phyloP scores from a whole-genome alignment of 805 yeast species.

The Yarrowia sp. region DNA sequence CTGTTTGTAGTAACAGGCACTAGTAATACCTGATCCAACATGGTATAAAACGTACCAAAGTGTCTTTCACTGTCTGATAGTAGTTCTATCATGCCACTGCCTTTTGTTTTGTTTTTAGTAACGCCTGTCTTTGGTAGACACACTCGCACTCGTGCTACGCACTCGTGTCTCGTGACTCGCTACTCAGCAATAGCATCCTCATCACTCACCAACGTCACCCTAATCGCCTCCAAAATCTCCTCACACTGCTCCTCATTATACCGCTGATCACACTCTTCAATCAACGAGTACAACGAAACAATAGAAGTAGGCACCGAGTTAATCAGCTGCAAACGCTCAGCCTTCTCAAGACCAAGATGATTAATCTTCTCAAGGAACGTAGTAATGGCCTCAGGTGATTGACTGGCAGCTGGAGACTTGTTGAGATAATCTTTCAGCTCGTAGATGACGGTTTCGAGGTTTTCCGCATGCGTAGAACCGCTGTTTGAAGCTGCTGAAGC shows the following conservation, averaged over 20 bases:
- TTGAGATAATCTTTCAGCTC: conserved; percentile 43
- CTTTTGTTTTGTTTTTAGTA: no score
- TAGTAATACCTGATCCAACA: no score
- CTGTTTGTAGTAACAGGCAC: no score
- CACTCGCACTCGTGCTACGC: no score
- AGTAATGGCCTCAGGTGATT: conserved; percentile 38
- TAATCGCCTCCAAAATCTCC: conserved; percentile 50
- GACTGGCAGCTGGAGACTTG: conserved; percentile 44
- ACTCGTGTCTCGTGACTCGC: no score
- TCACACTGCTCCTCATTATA: conserved; percentile 67
- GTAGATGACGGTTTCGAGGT: conserved; percentile 39
- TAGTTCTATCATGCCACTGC: no score
- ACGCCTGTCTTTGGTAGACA: no score
- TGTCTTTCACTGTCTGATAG: no score
- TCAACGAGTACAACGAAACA: conserved; percentile 73
- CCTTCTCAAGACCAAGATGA: conserved; percentile 63
- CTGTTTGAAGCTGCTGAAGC: conserved; percentile 13
- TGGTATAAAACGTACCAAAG: no score
- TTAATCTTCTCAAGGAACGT: conserved; percentile 45
- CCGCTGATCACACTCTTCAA: conserved; percentile 91
- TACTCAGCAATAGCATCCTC: conserved; percentile 20
- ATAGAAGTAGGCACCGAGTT: conserved; percentile 76
- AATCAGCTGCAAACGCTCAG: conserved; percentile 79
- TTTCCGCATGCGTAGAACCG: conserved; percentile 30
- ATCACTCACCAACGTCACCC: background rate